phyloP scores from a whole-genome alignment of 306 rosid species.

The Pachyrhizus erosus region DNA sequence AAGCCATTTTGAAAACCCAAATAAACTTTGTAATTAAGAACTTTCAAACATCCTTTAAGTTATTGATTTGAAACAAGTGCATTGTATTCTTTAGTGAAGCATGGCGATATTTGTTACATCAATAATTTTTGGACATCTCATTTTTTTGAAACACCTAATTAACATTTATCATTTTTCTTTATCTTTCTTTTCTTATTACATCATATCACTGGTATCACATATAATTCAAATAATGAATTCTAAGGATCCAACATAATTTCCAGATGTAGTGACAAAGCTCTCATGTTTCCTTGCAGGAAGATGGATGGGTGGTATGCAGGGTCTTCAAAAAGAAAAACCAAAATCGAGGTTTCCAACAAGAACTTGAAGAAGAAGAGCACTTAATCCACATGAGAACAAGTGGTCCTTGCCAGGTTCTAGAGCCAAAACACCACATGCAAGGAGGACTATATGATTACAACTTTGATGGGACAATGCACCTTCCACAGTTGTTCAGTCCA shows the following conservation, averaged over 20 bases:
- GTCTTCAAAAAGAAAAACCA: slow-evolving; percentile 89
- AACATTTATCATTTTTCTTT: too few relatives aligned
- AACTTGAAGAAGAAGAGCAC: slow-evolving; percentile 55
- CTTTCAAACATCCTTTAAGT: neutral
- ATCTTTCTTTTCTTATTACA: too few relatives aligned
- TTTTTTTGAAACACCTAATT: too few relatives aligned
- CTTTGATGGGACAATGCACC: slow-evolving; percentile 77
- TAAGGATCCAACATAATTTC: neutral
- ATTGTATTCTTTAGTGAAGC: neutral
- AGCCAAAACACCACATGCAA: slow-evolving; percentile 67
- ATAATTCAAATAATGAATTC: neutral
- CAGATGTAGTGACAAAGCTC: neutral
- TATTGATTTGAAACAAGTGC: neutral
- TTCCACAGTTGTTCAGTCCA: slow-evolving; percentile 88
- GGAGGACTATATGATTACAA: slow-evolving; percentile 54
- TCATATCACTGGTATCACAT: too few relatives aligned
- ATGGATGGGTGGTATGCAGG: slow-evolving; percentile 98
- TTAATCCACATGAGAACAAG: slow-evolving; percentile 56
- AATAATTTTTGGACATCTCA: too few relatives aligned
- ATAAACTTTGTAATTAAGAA: neutral
- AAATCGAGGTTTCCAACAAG: slow-evolving; percentile 63
- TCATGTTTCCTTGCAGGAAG: slow-evolving; percentile 61
- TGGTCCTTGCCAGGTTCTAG: slow-evolving; percentile 49
- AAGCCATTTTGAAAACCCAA: neutral
- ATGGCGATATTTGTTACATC: neutral